A percentile compares a stretch with the other conserved stretches of the same genome.
phyloP scores from a whole-genome alignment of 169 alveolate genomes.

The Eimeria necatrix region DNA sequence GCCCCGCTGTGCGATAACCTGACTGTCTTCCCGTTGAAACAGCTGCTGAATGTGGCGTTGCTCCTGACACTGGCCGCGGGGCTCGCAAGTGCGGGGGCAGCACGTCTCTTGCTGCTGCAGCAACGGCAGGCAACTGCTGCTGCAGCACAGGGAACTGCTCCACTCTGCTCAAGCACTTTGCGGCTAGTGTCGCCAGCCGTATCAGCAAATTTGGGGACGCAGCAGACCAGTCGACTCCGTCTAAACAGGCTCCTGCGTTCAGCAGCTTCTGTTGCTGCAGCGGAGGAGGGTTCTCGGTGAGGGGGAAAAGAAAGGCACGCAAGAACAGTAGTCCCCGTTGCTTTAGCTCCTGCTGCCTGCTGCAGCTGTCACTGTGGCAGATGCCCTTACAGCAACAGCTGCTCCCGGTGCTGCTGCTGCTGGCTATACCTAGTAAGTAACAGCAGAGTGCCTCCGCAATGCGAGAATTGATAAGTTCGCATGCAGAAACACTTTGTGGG shows the following conservation, averaged over 20 bases:
- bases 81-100: slow-evolving; percentile 79
- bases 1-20: neutral
- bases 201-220: slow-evolving; percentile 59
- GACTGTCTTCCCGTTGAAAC: slow-evolving; percentile 10
- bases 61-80: slow-evolving; percentile 20
- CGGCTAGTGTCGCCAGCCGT: slow-evolving; percentile 68
- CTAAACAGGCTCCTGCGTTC: neutral
- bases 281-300: slow-evolving; percentile 23
- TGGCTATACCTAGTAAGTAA: slow-evolving; percentile 35
- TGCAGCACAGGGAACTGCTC: slow-evolving; percentile 27
- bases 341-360: slow-evolving; percentile 11
- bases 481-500: slow-evolving; percentile 59
- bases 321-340: slow-evolving; percentile 62
- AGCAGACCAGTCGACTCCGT: slow-evolving; percentile 68
- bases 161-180: slow-evolving; percentile 59
- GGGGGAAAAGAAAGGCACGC: slow-evolving; percentile 52
- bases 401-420: neutral
- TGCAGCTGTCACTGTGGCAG: slow-evolving; percentile 16
- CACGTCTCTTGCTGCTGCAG: slow-evolving; percentile 26
- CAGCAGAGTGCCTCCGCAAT: slow-evolving; percentile 64
- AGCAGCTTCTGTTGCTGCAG: slow-evolving; percentile 30
- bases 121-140: slow-evolving; percentile 45
- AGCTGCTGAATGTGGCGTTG: neutral
- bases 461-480: slow-evolving; percentile 63
- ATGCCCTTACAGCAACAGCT: neutral